Conservation (phyloP, 2,329 filamentous ascomycete genomes). For the Epicoccum nigrum region DNA sequence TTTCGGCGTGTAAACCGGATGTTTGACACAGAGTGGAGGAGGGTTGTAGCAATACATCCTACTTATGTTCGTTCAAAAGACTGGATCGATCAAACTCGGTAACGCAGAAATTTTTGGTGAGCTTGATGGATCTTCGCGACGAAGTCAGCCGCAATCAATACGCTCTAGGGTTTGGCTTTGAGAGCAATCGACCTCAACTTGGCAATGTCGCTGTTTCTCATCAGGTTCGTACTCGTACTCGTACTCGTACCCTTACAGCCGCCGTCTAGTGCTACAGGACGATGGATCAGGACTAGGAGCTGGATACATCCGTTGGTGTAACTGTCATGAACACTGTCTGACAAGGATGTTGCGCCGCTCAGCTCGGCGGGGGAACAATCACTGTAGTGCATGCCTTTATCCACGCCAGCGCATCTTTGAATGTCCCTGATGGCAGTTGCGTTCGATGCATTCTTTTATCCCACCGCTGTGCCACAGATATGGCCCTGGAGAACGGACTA, state of each 20-base stretch:
- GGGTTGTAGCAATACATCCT: no score
- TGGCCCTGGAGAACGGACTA: conserved; percentile 53
- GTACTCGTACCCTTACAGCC: conserved; percentile 34
- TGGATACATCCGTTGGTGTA: no score
- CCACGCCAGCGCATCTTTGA: conserved; percentile 21
- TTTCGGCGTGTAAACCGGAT: neutral
- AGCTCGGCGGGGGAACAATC: conserved; percentile 33
- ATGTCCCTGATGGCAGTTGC: conserved; percentile 46
- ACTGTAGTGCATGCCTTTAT: conserved; percentile 34
- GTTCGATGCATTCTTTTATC: conserved; percentile 62
- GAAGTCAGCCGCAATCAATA: no score
- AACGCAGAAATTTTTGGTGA: conserved; percentile 36
- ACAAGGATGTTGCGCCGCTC: conserved; percentile 2
- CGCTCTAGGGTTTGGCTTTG: conserved; percentile 26
- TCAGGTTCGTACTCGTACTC: conserved; percentile 33
- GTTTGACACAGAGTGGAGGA: conserved; percentile 31
- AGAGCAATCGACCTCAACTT: conserved; percentile 33
- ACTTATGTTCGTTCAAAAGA: conserved; percentile 33
- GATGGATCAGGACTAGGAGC: conserved; percentile 30
- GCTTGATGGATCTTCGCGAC: neutral
- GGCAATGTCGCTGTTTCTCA: conserved; percentile 34
- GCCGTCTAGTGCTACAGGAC: conserved; percentile 26
- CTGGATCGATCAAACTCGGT: conserved; percentile 33
- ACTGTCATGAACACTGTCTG: no score
- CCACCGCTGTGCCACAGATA: conserved; percentile 56